A percentile compares a stretch with the other conserved stretches of the same genome.
These are phyloP conservation scores for Tolypocladium endophyticum DNA, from an alignment of 2,329 filamentous ascomycete species.

Conservation along the genomic window DNA sequence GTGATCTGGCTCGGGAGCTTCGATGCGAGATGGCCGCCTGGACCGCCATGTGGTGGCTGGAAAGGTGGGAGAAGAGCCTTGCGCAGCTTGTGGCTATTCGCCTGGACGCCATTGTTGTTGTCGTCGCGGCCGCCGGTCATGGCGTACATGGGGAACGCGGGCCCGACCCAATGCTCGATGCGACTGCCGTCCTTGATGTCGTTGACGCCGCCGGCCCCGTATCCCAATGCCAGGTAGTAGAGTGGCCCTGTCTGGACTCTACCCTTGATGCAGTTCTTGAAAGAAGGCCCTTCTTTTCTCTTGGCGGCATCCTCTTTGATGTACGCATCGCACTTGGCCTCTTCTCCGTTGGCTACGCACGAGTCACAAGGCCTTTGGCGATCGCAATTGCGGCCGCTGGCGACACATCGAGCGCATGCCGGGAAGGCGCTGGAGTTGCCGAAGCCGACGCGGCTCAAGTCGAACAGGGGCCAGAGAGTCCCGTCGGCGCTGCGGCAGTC, in stretches of 20 bases:
- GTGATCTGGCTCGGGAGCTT: background rate
- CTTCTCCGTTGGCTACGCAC: slow-evolving; percentile 11
- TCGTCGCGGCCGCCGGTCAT: slow-evolving; percentile 3
- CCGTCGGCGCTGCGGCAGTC: slow-evolving; percentile 11
- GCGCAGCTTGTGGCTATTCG: slow-evolving; percentile 1
- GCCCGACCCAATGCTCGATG: slow-evolving; percentile 16
- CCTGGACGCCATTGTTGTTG: slow-evolving; percentile 2
- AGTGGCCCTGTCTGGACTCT: slow-evolving; percentile 11
- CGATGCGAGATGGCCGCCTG: background rate
- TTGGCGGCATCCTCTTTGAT: background rate
- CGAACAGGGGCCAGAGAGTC: slow-evolving; percentile 12
- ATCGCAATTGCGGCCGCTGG: slow-evolving; percentile 18
- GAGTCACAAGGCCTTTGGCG: slow-evolving; percentile 26
- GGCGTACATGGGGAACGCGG: slow-evolving; percentile 5
- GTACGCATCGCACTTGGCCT: slow-evolving; percentile 5
- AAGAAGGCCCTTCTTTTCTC: background rate
- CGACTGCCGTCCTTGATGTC: slow-evolving; percentile 11
- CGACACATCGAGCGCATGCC: slow-evolving; percentile 13
- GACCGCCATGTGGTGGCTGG: slow-evolving; percentile 1
- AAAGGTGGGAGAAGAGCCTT: background rate
- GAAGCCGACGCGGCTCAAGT: slow-evolving; percentile 20
- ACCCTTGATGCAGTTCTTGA: slow-evolving; percentile 8
- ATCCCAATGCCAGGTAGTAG: slow-evolving; percentile 24
- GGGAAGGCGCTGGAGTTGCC: slow-evolving; percentile 15
- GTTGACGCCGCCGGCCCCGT: slow-evolving; percentile 16